phyloP scores from a whole-genome alignment of 495 filamentous ascomycete species.

The Neurospora sp. region DNA sequence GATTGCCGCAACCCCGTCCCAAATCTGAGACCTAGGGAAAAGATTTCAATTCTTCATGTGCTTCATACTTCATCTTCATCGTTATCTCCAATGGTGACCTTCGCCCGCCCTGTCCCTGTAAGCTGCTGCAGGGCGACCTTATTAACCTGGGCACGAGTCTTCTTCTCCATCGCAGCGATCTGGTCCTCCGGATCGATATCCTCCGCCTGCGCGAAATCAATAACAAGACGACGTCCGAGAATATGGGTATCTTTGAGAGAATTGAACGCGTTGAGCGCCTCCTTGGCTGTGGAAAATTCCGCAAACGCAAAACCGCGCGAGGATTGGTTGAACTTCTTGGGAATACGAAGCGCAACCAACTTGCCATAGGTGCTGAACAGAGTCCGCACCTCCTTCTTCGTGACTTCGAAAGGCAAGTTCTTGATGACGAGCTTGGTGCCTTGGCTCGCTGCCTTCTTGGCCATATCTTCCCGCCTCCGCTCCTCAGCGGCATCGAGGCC shows the following conservation, averaged over 20 bases:
- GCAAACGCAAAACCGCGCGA: conserved; percentile 95
- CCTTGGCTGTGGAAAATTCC: conserved; percentile 82
- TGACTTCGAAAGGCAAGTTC: conserved; percentile 93
- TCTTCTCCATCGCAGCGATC: conserved; percentile 91
- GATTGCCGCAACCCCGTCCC: neutral
- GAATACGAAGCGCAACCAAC: conserved; percentile 81
- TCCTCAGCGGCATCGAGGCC: conserved; percentile 80
- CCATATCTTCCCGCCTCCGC: conserved; percentile 64
- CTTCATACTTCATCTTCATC: conserved; percentile 46
- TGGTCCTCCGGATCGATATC: conserved; percentile 87
- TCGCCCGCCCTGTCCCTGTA: conserved; percentile 71
- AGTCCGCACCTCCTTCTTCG: conserved; percentile 78
- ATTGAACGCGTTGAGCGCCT: conserved; percentile 88
- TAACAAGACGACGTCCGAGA: conserved; percentile 72
- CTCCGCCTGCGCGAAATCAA: conserved; percentile 82
- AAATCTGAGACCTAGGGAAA: conserved; percentile 10
- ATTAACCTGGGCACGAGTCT: conserved; percentile 76
- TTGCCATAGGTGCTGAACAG: conserved; percentile 86
- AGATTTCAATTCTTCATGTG: conserved; percentile 11
- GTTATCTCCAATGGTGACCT: conserved; percentile 72
- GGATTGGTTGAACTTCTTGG: conserved; percentile 82
- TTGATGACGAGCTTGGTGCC: conserved; percentile 94
- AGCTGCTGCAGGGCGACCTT: conserved; percentile 82
- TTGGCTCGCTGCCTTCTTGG: conserved; percentile 61
- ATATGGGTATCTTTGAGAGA: conserved; percentile 90